These are phyloP conservation scores for Acrocalymma vagum DNA, from an alignment of 2,329 filamentous ascomycete genomes.

Conservation along the genomic window DNA sequence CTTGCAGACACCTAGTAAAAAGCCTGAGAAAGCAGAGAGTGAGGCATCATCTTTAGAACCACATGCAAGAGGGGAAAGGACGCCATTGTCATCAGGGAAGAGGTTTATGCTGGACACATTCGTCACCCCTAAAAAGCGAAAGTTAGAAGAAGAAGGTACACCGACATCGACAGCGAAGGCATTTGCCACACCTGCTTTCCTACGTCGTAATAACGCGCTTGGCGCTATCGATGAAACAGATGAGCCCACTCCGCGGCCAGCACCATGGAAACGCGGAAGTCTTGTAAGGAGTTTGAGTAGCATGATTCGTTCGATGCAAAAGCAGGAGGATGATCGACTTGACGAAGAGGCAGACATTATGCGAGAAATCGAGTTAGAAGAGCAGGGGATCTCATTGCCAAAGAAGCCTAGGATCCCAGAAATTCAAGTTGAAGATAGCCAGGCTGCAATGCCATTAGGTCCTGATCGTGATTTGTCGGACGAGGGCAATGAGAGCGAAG, in stretches of 20 bases:
- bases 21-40: constrained; percentile 27
- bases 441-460: constrained; percentile 54
- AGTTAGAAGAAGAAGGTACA: constrained; percentile 48
- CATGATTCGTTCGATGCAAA: constrained; percentile 75
- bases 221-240: constrained; percentile 65
- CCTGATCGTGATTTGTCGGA: constrained; percentile 63
- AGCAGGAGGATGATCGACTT: constrained; percentile 59
- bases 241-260: constrained; percentile 41
- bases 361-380: constrained; percentile 71
- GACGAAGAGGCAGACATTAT: constrained; percentile 80
- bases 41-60: constrained; percentile 39
- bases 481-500: constrained; percentile 62
- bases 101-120: constrained; percentile 70
- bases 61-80: constrained; percentile 47
- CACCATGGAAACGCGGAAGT: constrained; percentile 53
- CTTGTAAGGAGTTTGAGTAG: constrained; percentile 76
- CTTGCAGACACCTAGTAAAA: constrained; percentile 51
- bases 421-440: constrained; percentile 53
- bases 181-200: constrained; percentile 76
- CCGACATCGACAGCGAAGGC: constrained; percentile 43
- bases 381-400: constrained; percentile 30
- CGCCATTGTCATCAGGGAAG: constrained; percentile 65
- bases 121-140: constrained; percentile 65
- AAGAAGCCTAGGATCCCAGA: constrained; percentile 37
- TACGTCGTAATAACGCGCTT: constrained; percentile 63